Base-by-base conservation (phyloP, 192 early-diverging fungal species). In the Podochytrium sp. region DNA sequence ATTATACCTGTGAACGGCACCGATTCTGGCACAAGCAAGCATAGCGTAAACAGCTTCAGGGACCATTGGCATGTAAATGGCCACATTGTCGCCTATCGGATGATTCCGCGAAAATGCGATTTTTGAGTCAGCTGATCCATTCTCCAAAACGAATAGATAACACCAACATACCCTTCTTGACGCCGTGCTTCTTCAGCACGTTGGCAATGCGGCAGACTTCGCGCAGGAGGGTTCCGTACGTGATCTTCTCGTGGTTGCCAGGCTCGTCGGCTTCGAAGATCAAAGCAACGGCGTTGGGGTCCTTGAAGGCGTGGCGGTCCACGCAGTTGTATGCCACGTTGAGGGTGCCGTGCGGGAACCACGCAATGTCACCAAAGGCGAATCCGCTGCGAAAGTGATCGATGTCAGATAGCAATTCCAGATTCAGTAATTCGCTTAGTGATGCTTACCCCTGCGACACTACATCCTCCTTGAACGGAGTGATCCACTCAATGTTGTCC, bases 271-370 rank as follows among this genome's bases (percentile, higher is more conserved):
- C 38, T 50, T 76, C 71, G 32, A 77, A 82, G 37, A 83, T 82
- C 50, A 80, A 81, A 55, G 70, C 69, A 78, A 92, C 89, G 78
- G 87, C 87, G 75, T 89, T 82, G 18, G 95, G 95, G 67, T 91
- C 84, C 50, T 80, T 70, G 27, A 87, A 55, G 37, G 95, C 96
- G 81, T 95, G 93, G 50, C 96, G 91, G 79, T 98, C 96, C 37
- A 98, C 91, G 83, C 95, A 96, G 89, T 98, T 98, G 86, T 92
- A 93, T 33, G 91, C 87, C n/a, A 90, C 93, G 76, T 98, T 98
- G 73, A 98, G 84, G 74, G 92, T 80, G 47, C 96, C 96, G 72
- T 92, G 91, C 37, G 87, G 81, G 85, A 98, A 98, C 96, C 96
- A 98, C 37, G 94, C 89, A 71, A 93, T 88, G 80, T 98, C 90